Evolutionary conservation across 1,284 basidiomycete species (phyloP), one percentile per base, ranked within the genome.

Genomic region (Mycena sp.): DNA sequence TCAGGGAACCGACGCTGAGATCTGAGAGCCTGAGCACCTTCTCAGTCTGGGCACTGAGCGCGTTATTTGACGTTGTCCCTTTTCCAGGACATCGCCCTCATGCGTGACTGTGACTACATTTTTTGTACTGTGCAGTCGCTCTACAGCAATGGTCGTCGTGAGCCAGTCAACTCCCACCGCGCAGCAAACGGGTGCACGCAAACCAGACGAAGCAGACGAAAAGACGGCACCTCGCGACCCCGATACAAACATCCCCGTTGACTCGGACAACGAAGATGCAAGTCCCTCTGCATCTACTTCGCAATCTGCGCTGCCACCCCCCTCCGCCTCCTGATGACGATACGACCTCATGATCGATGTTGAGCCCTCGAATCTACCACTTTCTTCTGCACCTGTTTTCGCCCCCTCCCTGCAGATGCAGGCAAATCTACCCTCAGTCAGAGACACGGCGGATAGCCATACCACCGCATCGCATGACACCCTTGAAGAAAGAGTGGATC

Each of bases 401-500:
- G 82, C 86, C 30, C 83, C 90, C 81, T 92, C 14, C 81, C 87
- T 21, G 83, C 88, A 6, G 81, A 85, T 52, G 85, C 85, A 2
- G 83, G 84, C 58, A 83, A 83, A 60, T 74, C 83, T 4, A 75
- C 82, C 17, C 80, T 87, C 63, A 94, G 76, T 89, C 91, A 19
- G 95, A 97, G 77, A 90, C 85, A 49, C 83, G 95, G 72, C 83
- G 92, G 56, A 88, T 99, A 70, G 84, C 94, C 23, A 94, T 99
- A 75, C 98, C 97, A 4, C 95, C 95, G 9, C 98, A 99, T 78
- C 89, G 97, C 53, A 96, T 99, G 93, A 96, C 95, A 16, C 98
- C 98, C 6, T 79, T 99, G 61, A 98, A 98, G 80, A 94, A 94
- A 74, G 96, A 98, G 69, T 99, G 97, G 97, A 85, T 98, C 66